Evolutionary conservation across 192 early-diverging fungal species (phyloP).

Genomic region (Phlyctochytrium planicorne): DNA sequence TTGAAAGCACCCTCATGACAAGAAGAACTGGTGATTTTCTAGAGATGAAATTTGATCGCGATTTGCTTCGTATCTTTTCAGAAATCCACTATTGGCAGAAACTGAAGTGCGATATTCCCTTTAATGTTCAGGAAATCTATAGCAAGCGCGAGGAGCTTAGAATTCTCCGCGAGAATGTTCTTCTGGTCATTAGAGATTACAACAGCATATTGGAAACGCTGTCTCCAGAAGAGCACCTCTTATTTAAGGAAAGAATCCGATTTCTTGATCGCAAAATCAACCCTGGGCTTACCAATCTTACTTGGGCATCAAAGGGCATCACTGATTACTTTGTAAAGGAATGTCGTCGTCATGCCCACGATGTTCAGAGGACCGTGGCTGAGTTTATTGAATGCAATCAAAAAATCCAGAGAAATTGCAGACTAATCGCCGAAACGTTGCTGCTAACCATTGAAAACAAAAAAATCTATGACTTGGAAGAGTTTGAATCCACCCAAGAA

Average conservation of each 20-base stretch:
- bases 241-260: constrained; percentile 61
- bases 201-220: constrained; percentile 61
- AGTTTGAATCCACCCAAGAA: constrained; percentile 55
- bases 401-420: constrained; percentile 48
- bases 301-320: constrained; percentile 53
- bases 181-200: constrained; percentile 65
- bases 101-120: constrained; percentile 60
- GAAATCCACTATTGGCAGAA: constrained; percentile 64
- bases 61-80: constrained; percentile 53
- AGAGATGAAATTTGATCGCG: constrained; percentile 60
- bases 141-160: constrained; percentile 61
- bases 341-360: constrained; percentile 56
- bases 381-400: constrained; percentile 53
- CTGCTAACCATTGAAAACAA: constrained; percentile 64
- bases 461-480: constrained; percentile 56
- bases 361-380: constrained; percentile 58
- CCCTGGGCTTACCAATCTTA: constrained; percentile 55
- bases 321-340: constrained; percentile 68
- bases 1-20: constrained; percentile 52
- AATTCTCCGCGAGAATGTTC: constrained; percentile 57
- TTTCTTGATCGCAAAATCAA: constrained; percentile 69
- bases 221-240: constrained; percentile 48
- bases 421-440: constrained; percentile 49
- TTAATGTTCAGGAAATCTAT: constrained; percentile 61
- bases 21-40: constrained; percentile 39